phyloP scores from a whole-genome alignment of 2,329 filamentous ascomycete genomes.

The Plectosphaerella cucumerina region DNA sequence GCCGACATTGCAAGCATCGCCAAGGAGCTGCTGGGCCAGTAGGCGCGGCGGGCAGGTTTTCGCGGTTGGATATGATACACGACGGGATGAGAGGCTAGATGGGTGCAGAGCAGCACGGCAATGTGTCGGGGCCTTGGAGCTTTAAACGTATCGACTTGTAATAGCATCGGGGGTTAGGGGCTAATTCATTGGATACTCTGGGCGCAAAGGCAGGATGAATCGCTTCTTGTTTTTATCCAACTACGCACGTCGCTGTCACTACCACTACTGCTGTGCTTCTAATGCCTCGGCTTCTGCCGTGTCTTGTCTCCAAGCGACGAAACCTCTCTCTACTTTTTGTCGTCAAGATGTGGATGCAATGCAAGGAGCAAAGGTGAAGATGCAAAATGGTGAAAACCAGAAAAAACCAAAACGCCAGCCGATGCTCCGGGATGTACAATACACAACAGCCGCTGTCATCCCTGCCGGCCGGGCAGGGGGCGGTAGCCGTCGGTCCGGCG shows the following conservation, averaged over 20 bases:
- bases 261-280: too few relatives aligned
- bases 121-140: neutral
- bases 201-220: too few relatives aligned
- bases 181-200: too few relatives aligned
- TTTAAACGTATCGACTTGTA: neutral
- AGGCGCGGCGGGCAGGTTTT: neutral
- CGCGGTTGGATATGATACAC: neutral
- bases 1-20: slow-evolving; percentile 52
- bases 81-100: neutral
- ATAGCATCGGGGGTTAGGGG: neutral
- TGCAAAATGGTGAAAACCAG: neutral
- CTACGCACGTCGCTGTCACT: too few relatives aligned
- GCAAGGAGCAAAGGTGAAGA: neutral
- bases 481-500: too few relatives aligned
- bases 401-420: neutral
- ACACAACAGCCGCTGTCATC: neutral
- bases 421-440: neutral
- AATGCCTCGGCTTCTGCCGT: too few relatives aligned
- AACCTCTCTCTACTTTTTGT: neutral
- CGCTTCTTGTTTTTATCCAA: too few relatives aligned
- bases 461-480: neutral
- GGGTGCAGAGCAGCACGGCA: neutral
- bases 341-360: neutral
- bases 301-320: too few relatives aligned
- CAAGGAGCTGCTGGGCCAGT: slow-evolving; percentile 28